Percentiles rank a stretch among this genome's conserved stretches.
These are phyloP conservation scores for Eucalyptus sp. DNA, from an alignment of 345 rosid genomes.

Conservation along the genomic window DNA sequence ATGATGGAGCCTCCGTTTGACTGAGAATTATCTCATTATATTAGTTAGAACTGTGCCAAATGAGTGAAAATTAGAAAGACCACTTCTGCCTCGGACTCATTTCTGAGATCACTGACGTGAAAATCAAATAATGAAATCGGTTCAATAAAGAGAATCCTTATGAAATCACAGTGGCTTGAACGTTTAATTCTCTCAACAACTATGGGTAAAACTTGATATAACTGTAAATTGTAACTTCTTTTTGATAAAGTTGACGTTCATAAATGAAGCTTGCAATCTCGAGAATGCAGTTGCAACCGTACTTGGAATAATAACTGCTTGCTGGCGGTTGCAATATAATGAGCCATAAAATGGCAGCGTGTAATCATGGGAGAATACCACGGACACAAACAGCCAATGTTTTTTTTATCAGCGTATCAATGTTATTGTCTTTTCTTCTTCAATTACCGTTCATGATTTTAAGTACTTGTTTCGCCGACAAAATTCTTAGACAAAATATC, in stretches of 20 bases:
- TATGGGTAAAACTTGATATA: not conserved
- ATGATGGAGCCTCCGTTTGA: too few relatives aligned
- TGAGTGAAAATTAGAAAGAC: too few relatives aligned
- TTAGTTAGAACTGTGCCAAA: too few relatives aligned
- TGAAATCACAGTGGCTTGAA: not conserved
- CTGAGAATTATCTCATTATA: too few relatives aligned
- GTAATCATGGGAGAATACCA: not conserved
- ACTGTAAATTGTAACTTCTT: too few relatives aligned
- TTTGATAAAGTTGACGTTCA: too few relatives aligned
- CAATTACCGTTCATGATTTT: not conserved
- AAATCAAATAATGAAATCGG: fast-evolving
- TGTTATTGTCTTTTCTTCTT: not conserved
- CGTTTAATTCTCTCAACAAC: not conserved
- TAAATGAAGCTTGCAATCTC: too few relatives aligned
- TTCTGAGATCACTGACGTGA: too few relatives aligned
- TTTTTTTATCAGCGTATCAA: not conserved
- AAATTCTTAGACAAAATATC: too few relatives aligned
- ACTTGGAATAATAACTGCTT: not conserved
- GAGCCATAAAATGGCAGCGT: too few relatives aligned
- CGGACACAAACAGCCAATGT: not conserved
- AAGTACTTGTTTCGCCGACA: not conserved
- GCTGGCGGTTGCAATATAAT: not conserved
- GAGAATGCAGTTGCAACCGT: not conserved
- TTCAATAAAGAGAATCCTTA: too few relatives aligned
- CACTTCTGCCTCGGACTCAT: too few relatives aligned